A percentile compares a stretch with the other conserved stretches of the same genome.
Conservation (phyloP, 768 basidiomycete genomes). For the Mycena rosella region DNA sequence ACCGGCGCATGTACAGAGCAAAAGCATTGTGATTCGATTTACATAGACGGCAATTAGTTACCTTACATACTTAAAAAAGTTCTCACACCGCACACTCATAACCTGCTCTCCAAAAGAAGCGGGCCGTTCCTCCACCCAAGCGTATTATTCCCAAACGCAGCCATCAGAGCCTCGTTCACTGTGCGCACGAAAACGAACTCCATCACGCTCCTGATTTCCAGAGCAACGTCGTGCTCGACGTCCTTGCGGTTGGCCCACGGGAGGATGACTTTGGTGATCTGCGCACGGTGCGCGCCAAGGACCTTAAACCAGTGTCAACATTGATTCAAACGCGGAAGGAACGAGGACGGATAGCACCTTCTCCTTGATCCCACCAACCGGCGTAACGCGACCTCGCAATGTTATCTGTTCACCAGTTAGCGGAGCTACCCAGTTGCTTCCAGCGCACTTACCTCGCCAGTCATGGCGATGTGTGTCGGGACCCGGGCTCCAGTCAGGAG, state of each 20-base stretch:
- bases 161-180: slow-evolving; percentile 84
- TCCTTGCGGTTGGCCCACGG: slow-evolving; percentile 90
- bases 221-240: slow-evolving; percentile 86
- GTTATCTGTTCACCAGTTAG: slow-evolving; percentile 67
- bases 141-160: slow-evolving; percentile 81
- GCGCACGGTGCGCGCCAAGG: slow-evolving; percentile 89
- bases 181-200: slow-evolving; percentile 86
- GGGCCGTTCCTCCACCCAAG: slow-evolving; percentile 73
- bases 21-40: slow-evolving; percentile 1
- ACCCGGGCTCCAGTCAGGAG: slow-evolving; percentile 83
- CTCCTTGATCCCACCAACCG: slow-evolving; percentile 94
- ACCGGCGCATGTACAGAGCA: too few species aligned
- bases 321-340: too few species aligned
- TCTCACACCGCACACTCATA: slow-evolving; percentile 45
- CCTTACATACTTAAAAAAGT: not conserved
- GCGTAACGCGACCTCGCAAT: slow-evolving; percentile 81
- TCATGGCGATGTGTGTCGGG: slow-evolving; percentile 85
- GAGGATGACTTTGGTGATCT: slow-evolving; percentile 85
- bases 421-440: not conserved
- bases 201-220: slow-evolving; percentile 79
- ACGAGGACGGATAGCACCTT: slow-evolving; percentile 54
- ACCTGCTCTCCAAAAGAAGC: slow-evolving; percentile 65
- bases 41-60: not conserved
- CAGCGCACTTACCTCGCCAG: slow-evolving; percentile 76
- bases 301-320: slow-evolving; percentile 46